These are phyloP conservation scores for Corynascus novoguineensis DNA, from an alignment of 495 filamentous ascomycete species.

Conservation along the genomic window DNA sequence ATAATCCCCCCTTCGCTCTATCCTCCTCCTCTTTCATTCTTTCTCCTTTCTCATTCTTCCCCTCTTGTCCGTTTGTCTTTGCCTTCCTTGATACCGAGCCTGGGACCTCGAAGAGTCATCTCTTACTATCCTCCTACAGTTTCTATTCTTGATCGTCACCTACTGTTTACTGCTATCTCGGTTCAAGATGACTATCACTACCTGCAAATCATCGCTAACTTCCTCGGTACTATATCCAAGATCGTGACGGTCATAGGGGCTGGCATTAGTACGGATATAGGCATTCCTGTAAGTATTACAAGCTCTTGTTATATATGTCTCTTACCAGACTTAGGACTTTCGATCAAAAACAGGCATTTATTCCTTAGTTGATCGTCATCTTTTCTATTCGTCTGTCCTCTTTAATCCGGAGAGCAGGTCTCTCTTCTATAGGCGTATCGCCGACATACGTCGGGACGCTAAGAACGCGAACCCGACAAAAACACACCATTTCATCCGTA, in stretches of 20 bases:
- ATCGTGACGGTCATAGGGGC: no score
- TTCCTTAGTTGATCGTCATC: constrained; percentile 8
- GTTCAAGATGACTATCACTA: background rate
- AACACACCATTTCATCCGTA: no score
- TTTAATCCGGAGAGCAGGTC: constrained; percentile 9
- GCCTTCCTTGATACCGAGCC: background rate
- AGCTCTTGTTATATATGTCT: constrained; percentile 3
- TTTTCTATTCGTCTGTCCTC: constrained; percentile 15
- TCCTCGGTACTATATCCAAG: background rate
- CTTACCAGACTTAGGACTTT: constrained; percentile 13
- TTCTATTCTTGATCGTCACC: background rate
- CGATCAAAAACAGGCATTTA: constrained; percentile 11
- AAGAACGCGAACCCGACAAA: no score
- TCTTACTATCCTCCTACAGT: no score
- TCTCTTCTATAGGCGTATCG: constrained; percentile 16
- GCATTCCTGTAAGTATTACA: constrained; percentile 15
- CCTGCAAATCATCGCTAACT: constrained; percentile 10
- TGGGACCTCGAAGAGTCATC: background rate
- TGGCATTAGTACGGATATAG: constrained; percentile 12
- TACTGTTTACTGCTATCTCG: no score
- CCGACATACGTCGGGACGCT: constrained; percentile 14
- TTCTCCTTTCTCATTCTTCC: constrained; percentile 8
- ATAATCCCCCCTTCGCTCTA: constrained; percentile 6
- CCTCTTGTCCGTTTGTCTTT: background rate
- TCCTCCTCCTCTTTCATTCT: constrained; percentile 15